These are phyloP conservation scores for Powellomyces hirtus DNA, from an alignment of 192 early-diverging fungal genomes.

Conservation along the genomic window DNA sequence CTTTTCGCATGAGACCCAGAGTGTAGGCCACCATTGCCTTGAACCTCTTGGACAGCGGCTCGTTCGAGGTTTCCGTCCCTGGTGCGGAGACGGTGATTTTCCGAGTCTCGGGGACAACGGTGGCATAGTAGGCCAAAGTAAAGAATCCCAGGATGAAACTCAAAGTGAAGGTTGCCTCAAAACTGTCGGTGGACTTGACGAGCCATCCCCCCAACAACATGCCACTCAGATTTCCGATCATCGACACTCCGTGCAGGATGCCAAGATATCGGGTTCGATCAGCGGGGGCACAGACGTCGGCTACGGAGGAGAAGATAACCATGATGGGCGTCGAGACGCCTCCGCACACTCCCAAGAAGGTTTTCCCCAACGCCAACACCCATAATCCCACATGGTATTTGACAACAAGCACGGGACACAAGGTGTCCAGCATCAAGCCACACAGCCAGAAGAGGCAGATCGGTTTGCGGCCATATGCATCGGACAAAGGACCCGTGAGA, in stretches of 20 bases:
- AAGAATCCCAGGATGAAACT: neutral
- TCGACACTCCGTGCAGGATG: neutral
- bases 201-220: slow-evolving; percentile 6
- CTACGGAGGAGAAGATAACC: neutral
- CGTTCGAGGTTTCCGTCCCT: neutral
- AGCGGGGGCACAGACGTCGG: neutral
- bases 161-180: slow-evolving; percentile 2
- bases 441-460: neutral
- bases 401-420: neutral
- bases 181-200: slow-evolving; percentile 9
- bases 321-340: neutral
- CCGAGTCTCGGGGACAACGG: slow-evolving; percentile 10
- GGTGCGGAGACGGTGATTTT: neutral
- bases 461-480: slow-evolving; percentile 1
- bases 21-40: neutral
- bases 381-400: neutral
- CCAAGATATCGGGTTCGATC: slow-evolving; percentile 2
- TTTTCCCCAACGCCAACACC: neutral
- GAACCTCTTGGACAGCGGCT: too few species aligned
- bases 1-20: neutral
- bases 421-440: neutral
- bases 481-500: slow-evolving; percentile 2
- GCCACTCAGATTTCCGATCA: neutral
- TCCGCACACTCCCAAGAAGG: neutral
- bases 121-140: neutral